phyloP scores from a whole-genome alignment of 2,329 filamentous ascomycete species.

The Zymoseptoria passerinii region DNA sequence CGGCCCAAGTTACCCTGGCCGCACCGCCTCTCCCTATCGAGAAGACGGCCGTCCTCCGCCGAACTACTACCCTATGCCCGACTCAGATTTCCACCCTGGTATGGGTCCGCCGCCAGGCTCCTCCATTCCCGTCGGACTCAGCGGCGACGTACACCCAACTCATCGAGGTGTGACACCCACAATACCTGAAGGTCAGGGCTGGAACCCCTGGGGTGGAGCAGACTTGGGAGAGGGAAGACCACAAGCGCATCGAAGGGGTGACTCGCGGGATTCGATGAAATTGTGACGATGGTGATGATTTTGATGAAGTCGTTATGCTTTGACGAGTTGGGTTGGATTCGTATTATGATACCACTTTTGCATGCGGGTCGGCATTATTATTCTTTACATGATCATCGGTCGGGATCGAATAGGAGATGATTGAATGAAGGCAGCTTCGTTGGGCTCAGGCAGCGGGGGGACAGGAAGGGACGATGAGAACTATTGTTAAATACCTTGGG shows the following conservation, averaged over 20 bases:
- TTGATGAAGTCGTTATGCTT: neutral
- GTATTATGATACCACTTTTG: neutral
- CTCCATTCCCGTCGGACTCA: constrained; percentile 3
- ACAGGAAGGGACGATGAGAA: no score
- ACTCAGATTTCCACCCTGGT: constrained; percentile 19
- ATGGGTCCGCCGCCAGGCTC: constrained; percentile 12
- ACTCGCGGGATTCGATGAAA: neutral
- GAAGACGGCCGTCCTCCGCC: neutral
- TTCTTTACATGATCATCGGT: neutral
- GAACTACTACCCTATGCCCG: neutral
- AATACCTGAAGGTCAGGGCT: constrained; percentile 1
- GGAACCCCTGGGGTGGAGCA: constrained; percentile 12
- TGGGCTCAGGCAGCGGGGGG: no score
- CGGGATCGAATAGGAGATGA: no score
- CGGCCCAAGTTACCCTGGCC: neutral
- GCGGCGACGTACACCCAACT: constrained; percentile 12
- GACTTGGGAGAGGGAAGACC: neutral
- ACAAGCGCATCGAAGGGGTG: neutral
- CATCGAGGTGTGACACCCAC: constrained; percentile 8
- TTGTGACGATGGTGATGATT: neutral
- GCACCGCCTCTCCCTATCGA: neutral
- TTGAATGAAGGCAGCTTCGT: no score
- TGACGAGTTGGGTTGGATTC: neutral
- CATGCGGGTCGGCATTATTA: neutral
- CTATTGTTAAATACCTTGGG: no score